phyloP scores from a whole-genome alignment of 2,329 filamentous ascomycete species.

The Fusarium sarcochroum region DNA sequence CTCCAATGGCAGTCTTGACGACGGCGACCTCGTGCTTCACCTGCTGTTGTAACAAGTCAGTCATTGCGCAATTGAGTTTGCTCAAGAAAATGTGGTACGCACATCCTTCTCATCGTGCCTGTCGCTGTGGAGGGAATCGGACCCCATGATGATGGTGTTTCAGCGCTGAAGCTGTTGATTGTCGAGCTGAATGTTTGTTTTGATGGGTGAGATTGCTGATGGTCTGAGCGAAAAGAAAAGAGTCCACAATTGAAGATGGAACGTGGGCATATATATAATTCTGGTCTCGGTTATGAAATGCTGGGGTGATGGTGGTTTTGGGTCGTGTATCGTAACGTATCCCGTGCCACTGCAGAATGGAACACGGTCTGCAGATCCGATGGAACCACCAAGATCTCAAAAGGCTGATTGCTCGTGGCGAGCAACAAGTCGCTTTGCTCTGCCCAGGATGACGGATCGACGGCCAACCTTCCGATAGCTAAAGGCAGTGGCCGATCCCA shows the following conservation, averaged over 20 bases:
- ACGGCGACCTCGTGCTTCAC: constrained; percentile 29
- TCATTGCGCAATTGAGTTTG: background rate
- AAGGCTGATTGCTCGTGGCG: constrained; percentile 17
- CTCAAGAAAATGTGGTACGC: background rate
- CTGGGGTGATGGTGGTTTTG: constrained; percentile 11
- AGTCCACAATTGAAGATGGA: background rate
- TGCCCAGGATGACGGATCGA: constrained; percentile 37
- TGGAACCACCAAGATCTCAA: constrained; percentile 38
- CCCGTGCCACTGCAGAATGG: constrained; percentile 30
- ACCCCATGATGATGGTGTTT: constrained; percentile 38
- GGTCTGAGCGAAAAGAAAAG: constrained; percentile 10
- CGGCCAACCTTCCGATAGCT: constrained; percentile 41
- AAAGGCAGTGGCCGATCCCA: background rate
- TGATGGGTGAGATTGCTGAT: constrained; percentile 20
- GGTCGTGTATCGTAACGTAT: background rate
- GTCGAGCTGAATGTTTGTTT: constrained; percentile 11
- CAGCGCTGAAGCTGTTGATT: constrained; percentile 18
- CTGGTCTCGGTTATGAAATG: background rate
- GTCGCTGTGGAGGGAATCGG: constrained; percentile 35
- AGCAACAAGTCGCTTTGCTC: background rate
- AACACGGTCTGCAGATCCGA: constrained; percentile 43
- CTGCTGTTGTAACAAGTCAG: background rate
- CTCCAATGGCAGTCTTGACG: constrained; percentile 45
- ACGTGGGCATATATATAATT: constrained; percentile 36
- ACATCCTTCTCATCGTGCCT: constrained; percentile 36